Evolutionary conservation across 2,329 filamentous ascomycete species (phyloP), one percentile per base, ranked within the genome.

Genomic region (Calonectria pseudoturangicola): DNA sequence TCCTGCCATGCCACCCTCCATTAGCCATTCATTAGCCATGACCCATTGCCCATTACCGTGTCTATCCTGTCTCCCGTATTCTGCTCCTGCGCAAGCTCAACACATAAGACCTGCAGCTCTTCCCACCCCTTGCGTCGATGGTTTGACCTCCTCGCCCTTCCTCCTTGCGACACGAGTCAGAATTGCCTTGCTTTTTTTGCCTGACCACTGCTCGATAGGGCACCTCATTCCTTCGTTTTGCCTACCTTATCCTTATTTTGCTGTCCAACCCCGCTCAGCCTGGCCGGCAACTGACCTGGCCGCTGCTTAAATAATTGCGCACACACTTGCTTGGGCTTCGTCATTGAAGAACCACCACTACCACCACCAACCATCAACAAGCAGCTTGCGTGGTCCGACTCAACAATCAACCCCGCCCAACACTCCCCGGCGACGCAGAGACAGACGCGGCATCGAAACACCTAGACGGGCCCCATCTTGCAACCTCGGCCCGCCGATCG

Each of bases 61-160:
- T 27, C 47, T 67, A 70, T 73, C 75, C 36, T 60, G 54, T 60
- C 54, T 36, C 13, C 54, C 54, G 33, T 18, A 21, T 54, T 60
- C 21, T 60, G 9, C n/a, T 25, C 45, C 10, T n/a, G n/a, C 45
- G 45, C 54, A 41, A 41, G 33, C 54, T 41, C 54, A 39, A 58
- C 60, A 50, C 39, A 75, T 66, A 74, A 68, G 74, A 74, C 72
- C 72, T 74, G 72, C 58, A 74, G 63, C 72, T 72, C 72, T 43
- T 63, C 69, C 75, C 72, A 56, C 70, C 54, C 54, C 54, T 60
- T 60, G 54, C 54, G 54, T 60, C 54, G 25, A 27, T 27, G 36
- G 54, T 33, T 41, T 41, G 54, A 60, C 15, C 60, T 68, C 50
- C 47, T 64, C 51, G 45, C 47, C 43, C 45, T 43, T 69, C 27